These are phyloP conservation scores for Musa balbisiana DNA, from an alignment of 202 grass and related monocot genomes.

Conservation along the genomic window DNA sequence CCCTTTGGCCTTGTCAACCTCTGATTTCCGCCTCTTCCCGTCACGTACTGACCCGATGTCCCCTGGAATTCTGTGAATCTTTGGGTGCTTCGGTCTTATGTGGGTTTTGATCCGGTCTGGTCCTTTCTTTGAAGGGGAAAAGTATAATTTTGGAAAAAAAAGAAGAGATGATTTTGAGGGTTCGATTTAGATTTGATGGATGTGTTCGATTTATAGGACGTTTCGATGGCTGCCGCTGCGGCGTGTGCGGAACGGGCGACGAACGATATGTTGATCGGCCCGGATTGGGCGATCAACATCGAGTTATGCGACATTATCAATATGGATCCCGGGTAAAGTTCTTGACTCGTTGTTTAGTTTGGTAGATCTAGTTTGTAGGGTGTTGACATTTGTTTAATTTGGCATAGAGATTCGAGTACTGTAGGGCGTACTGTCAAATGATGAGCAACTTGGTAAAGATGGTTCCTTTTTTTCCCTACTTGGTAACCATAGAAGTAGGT, in stretches of 20 bases:
- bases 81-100: not conserved
- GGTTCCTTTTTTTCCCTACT: not conserved
- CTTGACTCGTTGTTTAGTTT: not conserved
- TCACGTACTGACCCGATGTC: not conserved
- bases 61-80: not conserved
- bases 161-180: not conserved
- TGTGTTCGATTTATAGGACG: not conserved
- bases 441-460: not conserved
- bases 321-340: slow-evolving; percentile 69
- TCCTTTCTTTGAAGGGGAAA: too few relatives aligned
- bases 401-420: slow-evolving; percentile 5
- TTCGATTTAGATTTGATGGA: not conserved
- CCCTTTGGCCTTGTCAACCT: not conserved
- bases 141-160: not conserved
- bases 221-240: slow-evolving; percentile 52
- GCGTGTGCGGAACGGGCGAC: slow-evolving; percentile 80
- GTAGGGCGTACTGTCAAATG: not conserved
- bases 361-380: slow-evolving; percentile 1
- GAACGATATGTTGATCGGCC: slow-evolving; percentile 79
- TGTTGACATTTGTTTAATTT: slow-evolving; percentile 7
- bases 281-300: slow-evolving; percentile 94
- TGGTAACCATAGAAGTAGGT: not conserved
- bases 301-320: slow-evolving; percentile 99
- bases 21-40: too few relatives aligned
- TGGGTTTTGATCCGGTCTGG: not conserved